Evolutionary conservation across 2,329 filamentous ascomycete species (phyloP).

Genomic region (Monilinia fructigena): DNA sequence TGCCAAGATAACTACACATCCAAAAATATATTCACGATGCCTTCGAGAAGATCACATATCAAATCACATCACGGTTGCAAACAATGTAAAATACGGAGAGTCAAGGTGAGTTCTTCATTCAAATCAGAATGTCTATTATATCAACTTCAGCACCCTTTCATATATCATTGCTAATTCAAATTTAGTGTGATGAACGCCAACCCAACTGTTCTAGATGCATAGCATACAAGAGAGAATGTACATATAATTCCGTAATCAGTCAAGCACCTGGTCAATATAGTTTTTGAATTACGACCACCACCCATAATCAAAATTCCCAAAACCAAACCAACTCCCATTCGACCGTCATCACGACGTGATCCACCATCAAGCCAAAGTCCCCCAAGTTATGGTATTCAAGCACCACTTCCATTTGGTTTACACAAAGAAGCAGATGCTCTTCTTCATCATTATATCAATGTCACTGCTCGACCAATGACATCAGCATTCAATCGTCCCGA

Average conservation of each 20-base stretch:
- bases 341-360: not conserved
- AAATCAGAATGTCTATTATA: not conserved
- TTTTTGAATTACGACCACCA: conserved; percentile 16
- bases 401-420: not conserved
- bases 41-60: conserved; percentile 20
- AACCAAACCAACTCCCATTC: not conserved
- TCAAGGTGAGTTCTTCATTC: conserved; percentile 12
- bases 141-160: not conserved
- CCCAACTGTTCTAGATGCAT: conserved; percentile 17
- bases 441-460: conserved; percentile 17
- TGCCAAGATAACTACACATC: not conserved
- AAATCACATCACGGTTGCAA: conserved; percentile 22
- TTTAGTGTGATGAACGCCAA: conserved; percentile 20
- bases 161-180: not conserved
- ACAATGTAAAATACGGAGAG: conserved; percentile 18
- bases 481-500: conserved; percentile 17
- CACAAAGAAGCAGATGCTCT: conserved; percentile 9
- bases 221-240: conserved; percentile 22
- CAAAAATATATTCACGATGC: not conserved
- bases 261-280: conserved; percentile 18
- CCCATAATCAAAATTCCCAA: not conserved
- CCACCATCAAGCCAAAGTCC: not conserved
- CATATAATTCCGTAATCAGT: conserved; percentile 10
- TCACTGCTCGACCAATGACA: conserved; percentile 10
- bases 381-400: not conserved